phyloP scores from a whole-genome alignment of 768 basidiomycete genomes.

The Tubosaeta sp. region DNA sequence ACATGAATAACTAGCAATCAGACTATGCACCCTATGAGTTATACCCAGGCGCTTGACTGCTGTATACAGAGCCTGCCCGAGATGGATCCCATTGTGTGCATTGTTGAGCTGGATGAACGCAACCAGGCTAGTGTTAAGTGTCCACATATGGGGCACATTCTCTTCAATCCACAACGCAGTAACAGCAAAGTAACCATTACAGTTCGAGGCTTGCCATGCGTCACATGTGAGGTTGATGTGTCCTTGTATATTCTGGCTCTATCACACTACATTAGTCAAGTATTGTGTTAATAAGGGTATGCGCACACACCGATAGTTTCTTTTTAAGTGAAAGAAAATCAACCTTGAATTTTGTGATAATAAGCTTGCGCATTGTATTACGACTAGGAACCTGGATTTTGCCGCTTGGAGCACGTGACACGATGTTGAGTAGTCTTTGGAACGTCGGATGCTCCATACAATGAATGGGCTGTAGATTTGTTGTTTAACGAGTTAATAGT shows the following conservation, averaged over 20 bases:
- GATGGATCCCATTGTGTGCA: slow-evolving; percentile 30
- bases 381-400: not conserved
- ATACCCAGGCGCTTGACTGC: no score
- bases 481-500: not conserved
- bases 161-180: slow-evolving; percentile 22
- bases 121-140: slow-evolving; percentile 29
- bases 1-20: no score
- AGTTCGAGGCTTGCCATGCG: slow-evolving; percentile 39
- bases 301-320: not conserved
- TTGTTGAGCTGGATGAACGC: slow-evolving; percentile 33
- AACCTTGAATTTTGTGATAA: no score
- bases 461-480: slow-evolving; percentile 1
- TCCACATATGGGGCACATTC: slow-evolving; percentile 16
- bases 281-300: no score
- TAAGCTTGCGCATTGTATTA: not conserved
- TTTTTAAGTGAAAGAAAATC: no score
- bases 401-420: not conserved
- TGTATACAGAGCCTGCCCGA: no score
- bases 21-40: no score
- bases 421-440: no score
- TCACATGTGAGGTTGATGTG: slow-evolving; percentile 35
- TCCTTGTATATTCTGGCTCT: not conserved
- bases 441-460: not conserved
- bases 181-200: slow-evolving; percentile 36
- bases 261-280: not conserved